These are phyloP conservation scores for Lyophyllum atratum DNA, from an alignment of 768 basidiomycete species.

Conservation along the genomic window DNA sequence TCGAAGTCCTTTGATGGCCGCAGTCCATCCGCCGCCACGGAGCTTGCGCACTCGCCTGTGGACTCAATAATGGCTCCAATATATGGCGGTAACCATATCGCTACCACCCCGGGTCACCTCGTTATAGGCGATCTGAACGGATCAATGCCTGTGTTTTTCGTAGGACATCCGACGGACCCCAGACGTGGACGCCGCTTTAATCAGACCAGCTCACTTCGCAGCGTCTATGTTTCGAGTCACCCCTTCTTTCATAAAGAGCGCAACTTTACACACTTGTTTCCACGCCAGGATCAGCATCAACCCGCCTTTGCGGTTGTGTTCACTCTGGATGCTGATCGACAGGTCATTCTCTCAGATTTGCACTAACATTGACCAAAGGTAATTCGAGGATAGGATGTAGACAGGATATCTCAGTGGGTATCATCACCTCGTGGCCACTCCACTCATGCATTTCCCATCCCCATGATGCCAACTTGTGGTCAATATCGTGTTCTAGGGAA, in stretches of 20 bases:
- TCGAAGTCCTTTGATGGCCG: neutral
- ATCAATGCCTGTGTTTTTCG: too few species aligned
- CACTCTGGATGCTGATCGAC: neutral
- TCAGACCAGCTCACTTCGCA: neutral
- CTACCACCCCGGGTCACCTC: too few species aligned
- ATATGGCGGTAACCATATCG: too few species aligned
- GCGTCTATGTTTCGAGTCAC: constrained; percentile 6
- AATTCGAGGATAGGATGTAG: neutral
- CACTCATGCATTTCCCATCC: neutral
- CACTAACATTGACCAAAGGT: neutral
- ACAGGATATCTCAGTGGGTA: neutral
- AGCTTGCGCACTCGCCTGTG: too few species aligned
- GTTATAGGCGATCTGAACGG: too few species aligned
- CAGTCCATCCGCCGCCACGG: too few species aligned
- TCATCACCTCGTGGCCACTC: neutral
- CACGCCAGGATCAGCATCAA: neutral
- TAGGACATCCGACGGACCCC: neutral
- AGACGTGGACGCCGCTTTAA: neutral
- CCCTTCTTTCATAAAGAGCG: neutral
- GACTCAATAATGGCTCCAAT: too few species aligned
- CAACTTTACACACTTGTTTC: neutral
- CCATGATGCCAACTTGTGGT: neutral
- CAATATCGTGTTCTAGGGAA: neutral
- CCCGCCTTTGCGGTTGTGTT: neutral
- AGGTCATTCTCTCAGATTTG: neutral